Conservation (phyloP, 768 basidiomycete species). For the Russula vinacea region DNA sequence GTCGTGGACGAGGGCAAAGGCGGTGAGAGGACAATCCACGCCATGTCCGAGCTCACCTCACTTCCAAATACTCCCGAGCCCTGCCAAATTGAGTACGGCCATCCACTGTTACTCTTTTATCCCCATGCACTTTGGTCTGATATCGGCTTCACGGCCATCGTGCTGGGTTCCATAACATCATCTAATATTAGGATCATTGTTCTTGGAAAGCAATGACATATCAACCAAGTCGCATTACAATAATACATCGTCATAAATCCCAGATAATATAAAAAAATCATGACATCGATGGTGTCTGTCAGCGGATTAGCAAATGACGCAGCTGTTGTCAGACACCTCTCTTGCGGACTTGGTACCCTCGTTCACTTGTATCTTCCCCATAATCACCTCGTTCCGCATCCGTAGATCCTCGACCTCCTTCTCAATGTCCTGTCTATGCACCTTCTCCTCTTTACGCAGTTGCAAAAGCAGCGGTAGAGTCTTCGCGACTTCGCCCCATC, state of each 20-base stretch:
- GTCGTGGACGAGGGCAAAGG: no score
- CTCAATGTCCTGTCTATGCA: conserved; percentile 25
- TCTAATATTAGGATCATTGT: no score
- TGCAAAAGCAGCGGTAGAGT: conserved; percentile 27
- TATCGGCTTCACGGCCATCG: no score
- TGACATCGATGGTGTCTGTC: no score
- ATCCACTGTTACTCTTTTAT: no score
- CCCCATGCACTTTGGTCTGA: no score
- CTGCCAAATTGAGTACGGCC: not conserved
- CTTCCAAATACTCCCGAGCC: conserved; percentile 4
- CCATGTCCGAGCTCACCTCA: conserved; percentile 7
- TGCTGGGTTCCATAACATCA: no score
- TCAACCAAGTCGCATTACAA: not conserved
- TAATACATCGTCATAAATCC: conserved; percentile 6
- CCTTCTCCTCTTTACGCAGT: conserved; percentile 26
- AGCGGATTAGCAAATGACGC: conserved; percentile 17
- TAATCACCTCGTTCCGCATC: conserved; percentile 30
- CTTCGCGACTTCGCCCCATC: conserved; percentile 26
- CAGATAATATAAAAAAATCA: not conserved
- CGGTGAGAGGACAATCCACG: conserved; percentile 1
- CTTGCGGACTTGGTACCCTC: not conserved
- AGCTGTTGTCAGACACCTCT: conserved; percentile 12
- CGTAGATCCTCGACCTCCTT: conserved; percentile 29
- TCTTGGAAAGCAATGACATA: not conserved
- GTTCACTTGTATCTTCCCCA: conserved; percentile 17